Conservation (phyloP, 2,329 filamentous ascomycete genomes). For the Curvularia sp. region DNA sequence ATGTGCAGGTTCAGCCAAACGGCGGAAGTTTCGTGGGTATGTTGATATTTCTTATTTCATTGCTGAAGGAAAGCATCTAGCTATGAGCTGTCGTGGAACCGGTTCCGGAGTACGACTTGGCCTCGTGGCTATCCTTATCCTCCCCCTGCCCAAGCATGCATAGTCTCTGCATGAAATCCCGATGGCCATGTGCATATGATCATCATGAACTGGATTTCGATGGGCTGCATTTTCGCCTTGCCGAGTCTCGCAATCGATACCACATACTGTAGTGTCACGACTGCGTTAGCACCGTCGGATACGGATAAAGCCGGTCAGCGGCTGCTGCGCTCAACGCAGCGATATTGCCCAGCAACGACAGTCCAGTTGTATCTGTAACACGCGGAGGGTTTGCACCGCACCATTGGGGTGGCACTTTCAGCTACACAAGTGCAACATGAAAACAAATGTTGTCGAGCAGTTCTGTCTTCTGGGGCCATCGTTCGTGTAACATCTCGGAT, state of each 20-base stretch:
- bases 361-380: conserved; percentile 4
- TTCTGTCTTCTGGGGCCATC: not conserved
- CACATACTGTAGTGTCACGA: conserved; percentile 11
- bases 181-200: conserved; percentile 11
- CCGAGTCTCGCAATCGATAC: conserved; percentile 11
- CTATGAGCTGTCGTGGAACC: conserved; percentile 11
- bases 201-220: not conserved
- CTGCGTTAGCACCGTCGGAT: conserved; percentile 12
- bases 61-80: conserved; percentile 2
- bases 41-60: conserved; percentile 38
- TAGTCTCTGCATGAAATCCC: conserved; percentile 14
- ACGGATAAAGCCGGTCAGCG: conserved; percentile 1
- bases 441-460: not conserved
- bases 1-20: conserved; percentile 79
- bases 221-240: conserved; percentile 3
- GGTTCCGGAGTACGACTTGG: conserved; percentile 1
- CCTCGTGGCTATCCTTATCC: conserved; percentile 9
- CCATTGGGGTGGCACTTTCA: not conserved
- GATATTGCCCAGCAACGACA: conserved; percentile 3
- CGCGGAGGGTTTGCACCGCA: not conserved
- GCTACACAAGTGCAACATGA: conserved; percentile 6
- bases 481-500: not conserved
- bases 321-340: conserved; percentile 1
- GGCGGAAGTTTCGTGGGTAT: conserved; percentile 72
- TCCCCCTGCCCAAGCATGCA: conserved; percentile 9